A percentile compares a stretch with the other conserved stretches of the same genome.
Evolutionary conservation across 352 stramenopile species (phyloP).

Genomic region (Phytophthora aleatoria): DNA sequence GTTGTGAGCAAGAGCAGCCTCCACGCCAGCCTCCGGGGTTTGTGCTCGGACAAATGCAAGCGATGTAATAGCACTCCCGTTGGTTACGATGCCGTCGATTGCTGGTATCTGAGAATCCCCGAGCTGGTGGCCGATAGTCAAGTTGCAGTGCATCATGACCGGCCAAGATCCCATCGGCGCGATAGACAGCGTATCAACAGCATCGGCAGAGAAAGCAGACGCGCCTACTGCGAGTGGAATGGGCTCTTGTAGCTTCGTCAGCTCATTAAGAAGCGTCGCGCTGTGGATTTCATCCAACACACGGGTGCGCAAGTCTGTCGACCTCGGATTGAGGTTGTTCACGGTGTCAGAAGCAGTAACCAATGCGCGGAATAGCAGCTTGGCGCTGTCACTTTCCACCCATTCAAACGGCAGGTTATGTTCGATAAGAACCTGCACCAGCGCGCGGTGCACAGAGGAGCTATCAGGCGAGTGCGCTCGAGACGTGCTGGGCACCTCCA

Average conservation of each 20-base stretch:
- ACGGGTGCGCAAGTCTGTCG: constrained; percentile 42
- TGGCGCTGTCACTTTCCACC: constrained; percentile 55
- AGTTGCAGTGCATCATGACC: constrained; percentile 44
- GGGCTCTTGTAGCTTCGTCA: constrained; percentile 45
- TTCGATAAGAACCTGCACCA: constrained; percentile 70
- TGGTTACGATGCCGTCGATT: constrained; percentile 47
- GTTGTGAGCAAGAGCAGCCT: constrained; percentile 25
- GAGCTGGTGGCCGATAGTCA: constrained; percentile 13
- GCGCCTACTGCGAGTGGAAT: constrained; percentile 25
- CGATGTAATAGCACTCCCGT: constrained; percentile 40
- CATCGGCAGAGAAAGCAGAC: constrained; percentile 14
- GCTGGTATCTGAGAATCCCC: constrained; percentile 17
- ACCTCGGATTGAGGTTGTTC: constrained; percentile 34
- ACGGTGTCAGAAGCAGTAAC: constrained; percentile 16
- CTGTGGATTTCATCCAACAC: constrained; percentile 49
- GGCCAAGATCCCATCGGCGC: constrained; percentile 25
- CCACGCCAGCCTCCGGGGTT: constrained; percentile 16
- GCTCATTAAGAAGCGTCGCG: constrained; percentile 35
- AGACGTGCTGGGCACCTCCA: constrained; percentile 9
- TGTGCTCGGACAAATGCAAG: constrained; percentile 39
- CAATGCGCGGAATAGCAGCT: constrained; percentile 50
- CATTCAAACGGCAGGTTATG: constrained; percentile 71
- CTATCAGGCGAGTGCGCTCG: constrained; percentile 10
- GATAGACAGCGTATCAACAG: constrained; percentile 11
- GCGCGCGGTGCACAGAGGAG: constrained; percentile 32